Conservation (phyloP, 768 basidiomycete genomes). For the Boletus speciosus region DNA sequence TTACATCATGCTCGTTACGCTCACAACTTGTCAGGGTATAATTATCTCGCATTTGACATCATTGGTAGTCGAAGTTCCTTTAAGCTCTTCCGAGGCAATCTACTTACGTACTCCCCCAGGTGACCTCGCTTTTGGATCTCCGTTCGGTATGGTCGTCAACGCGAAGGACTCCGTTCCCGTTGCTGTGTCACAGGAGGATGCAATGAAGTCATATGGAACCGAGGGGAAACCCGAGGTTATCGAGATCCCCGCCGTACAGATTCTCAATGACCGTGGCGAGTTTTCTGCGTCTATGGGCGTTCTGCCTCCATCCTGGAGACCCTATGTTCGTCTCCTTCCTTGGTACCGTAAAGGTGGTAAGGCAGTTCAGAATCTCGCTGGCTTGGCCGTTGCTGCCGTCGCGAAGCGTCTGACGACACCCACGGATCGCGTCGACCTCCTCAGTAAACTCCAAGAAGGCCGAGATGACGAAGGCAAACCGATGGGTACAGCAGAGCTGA, state of each 20-base stretch:
- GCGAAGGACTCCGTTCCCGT: conserved; percentile 72
- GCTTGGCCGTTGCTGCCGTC: conserved; percentile 78
- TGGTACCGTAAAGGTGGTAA: conserved; percentile 69
- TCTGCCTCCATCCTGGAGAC: conserved; percentile 69
- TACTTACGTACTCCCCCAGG: conserved; percentile 19
- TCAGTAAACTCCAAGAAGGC: conserved; percentile 76
- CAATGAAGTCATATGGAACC: conserved; percentile 54
- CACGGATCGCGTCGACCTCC: conserved; percentile 73
- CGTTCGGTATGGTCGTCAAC: conserved; percentile 84
- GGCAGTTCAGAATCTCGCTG: conserved; percentile 71
- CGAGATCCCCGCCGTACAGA: conserved; percentile 76
- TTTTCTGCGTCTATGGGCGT: conserved; percentile 82
- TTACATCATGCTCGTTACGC: not conserved
- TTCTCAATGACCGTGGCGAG: conserved; percentile 86
- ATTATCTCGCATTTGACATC: conserved; percentile 70
- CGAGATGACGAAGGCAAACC: conserved; percentile 75
- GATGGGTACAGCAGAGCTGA: conserved; percentile 80
- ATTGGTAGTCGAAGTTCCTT: conserved; percentile 44
- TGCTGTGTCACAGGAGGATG: conserved; percentile 51
- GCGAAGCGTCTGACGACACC: conserved; percentile 65
- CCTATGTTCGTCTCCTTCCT: conserved; percentile 61
- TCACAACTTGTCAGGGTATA: conserved; percentile 41
- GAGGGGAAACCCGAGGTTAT: conserved; percentile 43
- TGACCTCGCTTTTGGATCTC: conserved; percentile 81
- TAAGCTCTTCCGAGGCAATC: not conserved